A percentile compares a stretch with the other conserved stretches of the same genome.
Conservation (phyloP, 2,329 filamentous ascomycete genomes). For the Dactylonectria macrodidyma region DNA sequence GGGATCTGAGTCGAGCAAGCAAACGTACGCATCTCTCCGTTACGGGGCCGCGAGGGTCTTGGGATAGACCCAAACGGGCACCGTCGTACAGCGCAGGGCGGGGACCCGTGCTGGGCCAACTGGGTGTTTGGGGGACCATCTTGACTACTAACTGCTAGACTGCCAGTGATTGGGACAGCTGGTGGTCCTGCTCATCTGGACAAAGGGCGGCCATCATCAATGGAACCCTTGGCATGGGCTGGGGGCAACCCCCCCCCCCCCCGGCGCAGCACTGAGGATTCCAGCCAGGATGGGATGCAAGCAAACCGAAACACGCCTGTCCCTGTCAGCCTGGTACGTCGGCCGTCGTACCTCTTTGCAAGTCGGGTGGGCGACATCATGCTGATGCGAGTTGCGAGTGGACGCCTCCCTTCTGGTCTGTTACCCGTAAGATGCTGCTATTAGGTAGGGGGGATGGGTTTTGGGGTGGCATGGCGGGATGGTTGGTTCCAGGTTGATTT, state of each 20-base stretch:
- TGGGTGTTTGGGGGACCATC: neutral
- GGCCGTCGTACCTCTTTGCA: slow-evolving; percentile 44
- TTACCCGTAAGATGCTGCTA: slow-evolving; percentile 26
- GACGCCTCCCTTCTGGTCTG: slow-evolving; percentile 43
- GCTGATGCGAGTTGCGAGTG: slow-evolving; percentile 41
- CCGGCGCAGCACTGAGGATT: neutral
- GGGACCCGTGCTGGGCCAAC: slow-evolving; percentile 23
- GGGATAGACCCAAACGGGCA: slow-evolving; percentile 30
- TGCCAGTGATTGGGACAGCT: slow-evolving; percentile 38
- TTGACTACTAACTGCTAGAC: neutral
- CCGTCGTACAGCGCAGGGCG: slow-evolving; percentile 33
- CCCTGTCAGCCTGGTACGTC: slow-evolving; percentile 41
- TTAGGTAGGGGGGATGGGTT: slow-evolving; percentile 27
- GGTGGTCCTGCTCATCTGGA: slow-evolving; percentile 46
- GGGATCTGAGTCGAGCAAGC: neutral
- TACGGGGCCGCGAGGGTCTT: slow-evolving; percentile 18
- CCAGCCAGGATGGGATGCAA: slow-evolving; percentile 21
- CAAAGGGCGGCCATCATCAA: slow-evolving; percentile 29
- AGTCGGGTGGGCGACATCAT: slow-evolving; percentile 41
- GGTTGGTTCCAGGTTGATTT: slow-evolving; percentile 35
- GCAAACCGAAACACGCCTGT: slow-evolving; percentile 40
- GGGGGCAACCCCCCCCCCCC: slow-evolving; percentile 16
- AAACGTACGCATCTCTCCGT: slow-evolving; percentile 18
- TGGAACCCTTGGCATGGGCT: slow-evolving; percentile 7
- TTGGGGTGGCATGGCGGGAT: slow-evolving; percentile 32